Evolutionary conservation across 1,284 basidiomycete genomes (phyloP), one percentile per base, ranked within the genome.

Genomic region (Leccinum ambiguum): DNA sequence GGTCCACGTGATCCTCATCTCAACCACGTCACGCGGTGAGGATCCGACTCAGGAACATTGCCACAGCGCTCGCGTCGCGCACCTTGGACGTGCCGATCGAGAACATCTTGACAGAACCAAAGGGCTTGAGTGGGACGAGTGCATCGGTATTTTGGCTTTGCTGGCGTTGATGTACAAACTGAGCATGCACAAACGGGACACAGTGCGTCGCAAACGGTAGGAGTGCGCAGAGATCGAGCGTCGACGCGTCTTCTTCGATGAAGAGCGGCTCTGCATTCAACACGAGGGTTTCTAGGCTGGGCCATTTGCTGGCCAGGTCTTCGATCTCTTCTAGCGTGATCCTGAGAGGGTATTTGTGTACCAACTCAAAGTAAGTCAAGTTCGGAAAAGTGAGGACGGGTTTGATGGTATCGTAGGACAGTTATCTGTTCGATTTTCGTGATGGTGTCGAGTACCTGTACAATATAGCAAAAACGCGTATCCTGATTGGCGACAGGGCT

Each of bases 181-280:
- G n/a, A 89, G 80, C 53, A 77, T 71, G 13, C 67, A 75, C 6
- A 89, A 73, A 7, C 80, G 79, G 0, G 82, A 26, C 23, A 26
- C 87, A 89, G 69, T 86, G 80, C 14, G 70, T 71, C 0, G 85
- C 84, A 70, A 89, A 84, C 2, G 82, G 80, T 5, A 83, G 61
- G 21, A 88, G 79, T 1, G 84, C 81, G 14, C 75, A 70, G n/a
- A 89, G 78, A 0, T 84, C 82, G 45, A 88, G 78, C 4, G 74
- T 67, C 5, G 79, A 73, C 2, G 73, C 68, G 39, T 69, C 66
- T 3, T 69, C 50, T 60, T 74, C 70, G 63, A 82, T 67, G 59
- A 77, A 74, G 16, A 81, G 78, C 0, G 87, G 86, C 63, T 86
- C 84, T 33, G 75, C 77, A 66, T 85, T 85, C 45, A 89, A 76